These are phyloP conservation scores for Melampsora larici-populina DNA, from an alignment of 1,284 basidiomycete species.

Conservation along the genomic window DNA sequence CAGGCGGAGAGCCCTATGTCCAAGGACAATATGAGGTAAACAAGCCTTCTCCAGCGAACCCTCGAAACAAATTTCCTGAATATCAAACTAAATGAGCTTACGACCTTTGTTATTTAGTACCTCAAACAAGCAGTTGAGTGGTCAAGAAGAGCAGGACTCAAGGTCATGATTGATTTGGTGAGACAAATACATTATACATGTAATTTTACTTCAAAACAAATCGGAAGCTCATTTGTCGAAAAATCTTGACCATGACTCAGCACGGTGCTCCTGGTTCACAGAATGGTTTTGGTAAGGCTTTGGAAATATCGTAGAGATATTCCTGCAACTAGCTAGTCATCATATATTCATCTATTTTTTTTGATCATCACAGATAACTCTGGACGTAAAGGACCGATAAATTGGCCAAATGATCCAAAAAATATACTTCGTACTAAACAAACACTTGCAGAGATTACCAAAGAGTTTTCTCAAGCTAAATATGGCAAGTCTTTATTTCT, in stretches of 20 bases:
- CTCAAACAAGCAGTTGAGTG: constrained; percentile 66
- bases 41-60: background rate
- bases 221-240: background rate
- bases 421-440: constrained; percentile 69
- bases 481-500: constrained; percentile 53
- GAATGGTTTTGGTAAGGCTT: constrained; percentile 68
- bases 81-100: background rate
- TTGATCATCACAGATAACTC: constrained; percentile 55
- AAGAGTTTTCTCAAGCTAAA: constrained; percentile 52
- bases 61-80: background rate
- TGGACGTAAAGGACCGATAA: constrained; percentile 65
- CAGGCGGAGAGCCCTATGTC: constrained; percentile 75
- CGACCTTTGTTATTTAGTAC: constrained; percentile 48
- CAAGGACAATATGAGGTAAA: constrained; percentile 66
- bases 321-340: too few relatives aligned
- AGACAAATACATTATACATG: background rate
- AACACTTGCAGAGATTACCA: constrained; percentile 62
- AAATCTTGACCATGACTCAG: background rate
- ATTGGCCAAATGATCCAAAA: constrained; percentile 67
- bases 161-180: constrained; percentile 70
- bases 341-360: too few relatives aligned
- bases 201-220: background rate
- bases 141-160: constrained; percentile 71
- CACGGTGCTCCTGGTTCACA: constrained; percentile 57
- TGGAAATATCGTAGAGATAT: too few relatives aligned